Evolutionary conservation across 495 filamentous ascomycete species (phyloP), one percentile per base, ranked within the genome.

Genomic region (Aspergillus taichungensis): DNA sequence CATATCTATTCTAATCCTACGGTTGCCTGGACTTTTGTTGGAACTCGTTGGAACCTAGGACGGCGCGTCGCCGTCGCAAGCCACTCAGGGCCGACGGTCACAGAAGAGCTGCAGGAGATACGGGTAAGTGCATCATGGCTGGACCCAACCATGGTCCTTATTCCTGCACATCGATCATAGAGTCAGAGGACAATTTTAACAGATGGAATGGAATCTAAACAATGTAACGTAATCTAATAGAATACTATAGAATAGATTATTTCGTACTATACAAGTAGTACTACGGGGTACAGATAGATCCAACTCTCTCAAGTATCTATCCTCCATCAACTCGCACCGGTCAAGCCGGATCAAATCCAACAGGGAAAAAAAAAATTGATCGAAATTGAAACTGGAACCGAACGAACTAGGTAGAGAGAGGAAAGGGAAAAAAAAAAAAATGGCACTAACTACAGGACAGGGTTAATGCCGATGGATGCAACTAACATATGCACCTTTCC

Each of bases 51-150:
- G 13, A 47, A 37, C 35, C 43, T 45, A 52, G 46, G 42, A 44
- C 44, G 37, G 49, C 53, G 42, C 49, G 47, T 49, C 50, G 54
- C 47, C 18, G 18, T 24, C 18, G 18, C 18, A 24, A 24, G 18
- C 18, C 18, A 24, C 18, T 24, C 18, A 24, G 18, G 18, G 4
- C 18, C 18, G 30, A 36, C 31, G 10, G 29, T 40, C 46, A 51
- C 49, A 38, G 49, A 44, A 42, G 32, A 36, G 31, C 45, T 48
- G 50, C 50, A 45, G 38, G 29, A 18, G 38, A 10, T 49, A 32
- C 45, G 45, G 50, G 45, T 45, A 49, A 42, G 27, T 49, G 39
- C 53, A 52, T 51, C 49, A 49, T 43, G 28, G 41, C 39, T 40
- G 42, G 18, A 43, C 13, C 11, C 11, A 36, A 42, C 49, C 53